Evolutionary conservation across 1,284 basidiomycete species (phyloP).

Genomic region (Gymnopus androsaceus): DNA sequence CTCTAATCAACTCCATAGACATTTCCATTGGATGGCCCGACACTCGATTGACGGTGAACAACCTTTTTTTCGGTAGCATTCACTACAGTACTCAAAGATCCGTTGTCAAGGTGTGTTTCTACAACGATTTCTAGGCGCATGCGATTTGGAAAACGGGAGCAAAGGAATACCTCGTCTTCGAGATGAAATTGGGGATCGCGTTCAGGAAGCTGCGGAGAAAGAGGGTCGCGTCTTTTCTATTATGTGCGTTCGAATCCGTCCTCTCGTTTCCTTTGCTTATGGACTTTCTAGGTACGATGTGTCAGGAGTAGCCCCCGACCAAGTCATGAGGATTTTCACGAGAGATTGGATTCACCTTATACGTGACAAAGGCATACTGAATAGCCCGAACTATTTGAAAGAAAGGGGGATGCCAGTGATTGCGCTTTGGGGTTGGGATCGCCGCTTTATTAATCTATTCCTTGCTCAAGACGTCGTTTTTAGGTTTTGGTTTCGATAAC

Average conservation of each 20-base stretch:
- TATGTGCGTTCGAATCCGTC: conserved; percentile 53
- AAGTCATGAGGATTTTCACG: conserved; percentile 58
- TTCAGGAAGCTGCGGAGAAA: conserved; percentile 71
- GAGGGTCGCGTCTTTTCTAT: conserved; percentile 78
- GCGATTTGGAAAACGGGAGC: conserved; percentile 56
- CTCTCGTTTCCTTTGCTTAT: conserved; percentile 6
- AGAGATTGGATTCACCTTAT: conserved; percentile 73
- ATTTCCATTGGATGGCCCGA: conserved; percentile 82
- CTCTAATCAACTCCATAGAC: conserved; percentile 37
- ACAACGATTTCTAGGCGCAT: conserved; percentile 70
- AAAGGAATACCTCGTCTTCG: conserved; percentile 58
- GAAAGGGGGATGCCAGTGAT: conserved; percentile 70
- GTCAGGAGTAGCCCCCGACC: conserved; percentile 62
- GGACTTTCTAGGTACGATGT: conserved; percentile 67
- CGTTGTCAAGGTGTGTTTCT: too few species aligned
- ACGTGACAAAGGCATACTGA: conserved; percentile 56
- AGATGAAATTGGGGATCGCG: conserved; percentile 71
- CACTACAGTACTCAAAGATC: too few species aligned
- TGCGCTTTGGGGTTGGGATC: conserved; percentile 61
- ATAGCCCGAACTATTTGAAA: conserved; percentile 69
- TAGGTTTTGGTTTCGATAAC: conserved; percentile 69
- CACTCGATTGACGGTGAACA: conserved; percentile 79
- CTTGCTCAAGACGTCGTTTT: background rate
- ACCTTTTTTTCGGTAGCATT: too few species aligned
- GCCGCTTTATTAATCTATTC: background rate